Conservation (phyloP, 495 filamentous ascomycete species). For the Pseudotulostoma volvatum region DNA sequence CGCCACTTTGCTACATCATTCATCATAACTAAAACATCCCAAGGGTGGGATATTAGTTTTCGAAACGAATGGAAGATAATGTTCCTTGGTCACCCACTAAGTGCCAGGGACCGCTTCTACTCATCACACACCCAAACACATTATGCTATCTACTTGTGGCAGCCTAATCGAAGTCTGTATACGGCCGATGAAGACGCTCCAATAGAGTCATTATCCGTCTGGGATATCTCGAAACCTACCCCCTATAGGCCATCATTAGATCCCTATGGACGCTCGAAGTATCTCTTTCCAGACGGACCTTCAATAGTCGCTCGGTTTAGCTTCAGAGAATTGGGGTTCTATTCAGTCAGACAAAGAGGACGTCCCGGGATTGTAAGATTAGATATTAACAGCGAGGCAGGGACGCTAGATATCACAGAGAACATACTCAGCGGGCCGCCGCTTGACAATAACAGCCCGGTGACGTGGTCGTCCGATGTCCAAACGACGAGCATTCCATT, state of each 20-base stretch:
- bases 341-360: conserved; percentile 39
- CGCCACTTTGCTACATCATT: conserved; percentile 51
- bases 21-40: conserved; percentile 22
- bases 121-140: conserved; percentile 44
- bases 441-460: conserved; percentile 16
- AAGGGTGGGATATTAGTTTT: conserved; percentile 31
- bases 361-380: conserved; percentile 37
- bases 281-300: conserved; percentile 25
- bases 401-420: conserved; percentile 30
- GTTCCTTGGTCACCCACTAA: conserved; percentile 43
- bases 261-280: conserved; percentile 24
- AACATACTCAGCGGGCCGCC: conserved; percentile 18
- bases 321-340: conserved; percentile 38
- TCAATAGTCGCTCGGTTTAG: conserved; percentile 38
- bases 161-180: conserved; percentile 42
- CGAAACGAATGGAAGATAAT: conserved; percentile 59
- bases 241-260: conserved; percentile 39
- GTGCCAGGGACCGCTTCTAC: conserved; percentile 45
- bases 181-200: conserved; percentile 39
- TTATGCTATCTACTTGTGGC: conserved; percentile 53
- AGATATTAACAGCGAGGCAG: conserved; percentile 31
- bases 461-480: conserved; percentile 24
- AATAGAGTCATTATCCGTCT: conserved; percentile 46
- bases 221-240: conserved; percentile 45
- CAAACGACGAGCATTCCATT: conserved; percentile 41